Conservation (phyloP, 2,329 filamentous ascomycete species). For the Colletotrichum noveboracense region DNA sequence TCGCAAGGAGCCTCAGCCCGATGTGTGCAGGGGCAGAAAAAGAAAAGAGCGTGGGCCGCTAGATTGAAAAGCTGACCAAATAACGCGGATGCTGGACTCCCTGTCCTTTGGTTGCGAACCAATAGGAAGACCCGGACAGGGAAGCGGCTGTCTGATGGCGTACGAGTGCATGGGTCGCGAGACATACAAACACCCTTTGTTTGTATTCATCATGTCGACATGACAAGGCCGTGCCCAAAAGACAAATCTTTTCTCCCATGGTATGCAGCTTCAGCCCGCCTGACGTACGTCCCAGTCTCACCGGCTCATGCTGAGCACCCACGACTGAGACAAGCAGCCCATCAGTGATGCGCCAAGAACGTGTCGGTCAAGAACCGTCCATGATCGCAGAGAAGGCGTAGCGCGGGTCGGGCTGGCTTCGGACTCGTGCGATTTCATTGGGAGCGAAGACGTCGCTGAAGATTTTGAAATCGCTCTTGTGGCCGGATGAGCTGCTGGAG, state of each 20-base stretch:
- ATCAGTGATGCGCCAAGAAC: not conserved
- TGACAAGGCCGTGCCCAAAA: slow-evolving; percentile 1
- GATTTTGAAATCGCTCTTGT: slow-evolving; percentile 52
- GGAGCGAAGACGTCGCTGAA: slow-evolving; percentile 59
- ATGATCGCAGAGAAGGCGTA: slow-evolving; percentile 41
- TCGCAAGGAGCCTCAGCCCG: slow-evolving; percentile 1
- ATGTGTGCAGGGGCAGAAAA: not conserved
- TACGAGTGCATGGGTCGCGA: slow-evolving; percentile 2
- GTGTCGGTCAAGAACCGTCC: slow-evolving; percentile 18
- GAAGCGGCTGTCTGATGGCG: not conserved
- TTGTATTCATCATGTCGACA: not conserved
- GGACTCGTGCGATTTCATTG: slow-evolving; percentile 53
- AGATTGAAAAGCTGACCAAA: slow-evolving; percentile 3
- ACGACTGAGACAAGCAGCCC: slow-evolving; percentile 1
- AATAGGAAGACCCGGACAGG: slow-evolving; percentile 1
- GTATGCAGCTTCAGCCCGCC: not conserved
- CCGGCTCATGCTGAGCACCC: not conserved
- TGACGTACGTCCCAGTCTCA: slow-evolving; percentile 14
- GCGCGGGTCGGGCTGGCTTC: slow-evolving; percentile 58
- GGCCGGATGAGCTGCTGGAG: slow-evolving; percentile 30
- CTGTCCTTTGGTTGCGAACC: not conserved
- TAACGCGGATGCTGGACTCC: not conserved
- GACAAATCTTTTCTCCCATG: slow-evolving; percentile 1
- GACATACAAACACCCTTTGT: slow-evolving; percentile 6
- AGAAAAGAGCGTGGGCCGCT: slow-evolving; percentile 11